Percentiles rank a stretch among this genome's conserved stretches.
These are phyloP conservation scores for Aspergillus glaucus DNA, from an alignment of 2,329 filamentous ascomycete genomes.

Conservation along the genomic window DNA sequence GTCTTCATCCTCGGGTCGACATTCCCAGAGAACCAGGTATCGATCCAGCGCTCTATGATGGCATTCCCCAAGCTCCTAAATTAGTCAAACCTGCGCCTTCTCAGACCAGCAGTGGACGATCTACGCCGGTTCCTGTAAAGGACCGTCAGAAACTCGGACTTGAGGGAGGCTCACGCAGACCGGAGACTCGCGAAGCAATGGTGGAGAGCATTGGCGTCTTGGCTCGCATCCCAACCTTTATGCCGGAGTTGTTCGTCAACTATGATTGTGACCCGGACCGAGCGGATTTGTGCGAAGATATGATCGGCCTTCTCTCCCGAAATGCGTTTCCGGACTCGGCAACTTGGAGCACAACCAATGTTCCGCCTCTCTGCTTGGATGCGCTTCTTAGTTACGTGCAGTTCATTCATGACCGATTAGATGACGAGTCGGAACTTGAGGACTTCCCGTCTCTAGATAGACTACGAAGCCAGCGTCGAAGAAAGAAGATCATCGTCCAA, in stretches of 20 bases:
- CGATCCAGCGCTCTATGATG: slow-evolving; percentile 83
- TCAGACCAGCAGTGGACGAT: slow-evolving; percentile 69
- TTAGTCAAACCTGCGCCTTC: slow-evolving; percentile 73
- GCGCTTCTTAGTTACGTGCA: slow-evolving; percentile 86
- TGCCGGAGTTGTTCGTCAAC: slow-evolving; percentile 93
- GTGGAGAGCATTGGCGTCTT: slow-evolving; percentile 91
- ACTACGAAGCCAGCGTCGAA: slow-evolving; percentile 65
- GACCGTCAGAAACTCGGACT: slow-evolving; percentile 88
- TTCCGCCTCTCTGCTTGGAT: slow-evolving; percentile 89
- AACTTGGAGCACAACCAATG: slow-evolving; percentile 98
- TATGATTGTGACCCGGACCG: slow-evolving; percentile 95
- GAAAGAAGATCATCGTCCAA: slow-evolving; percentile 82
- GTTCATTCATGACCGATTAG: slow-evolving; percentile 79
- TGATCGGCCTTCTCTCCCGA: slow-evolving; percentile 83
- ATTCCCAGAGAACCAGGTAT: slow-evolving; percentile 88
- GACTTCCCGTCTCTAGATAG: slow-evolving; percentile 59
- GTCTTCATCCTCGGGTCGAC: slow-evolving; percentile 86
- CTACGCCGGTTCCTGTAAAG: slow-evolving; percentile 84
- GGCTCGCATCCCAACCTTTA: slow-evolving; percentile 86
- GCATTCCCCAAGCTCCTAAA: slow-evolving; percentile 85
- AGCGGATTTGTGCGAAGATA: slow-evolving; percentile 87
- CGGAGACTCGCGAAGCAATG: slow-evolving; percentile 96
- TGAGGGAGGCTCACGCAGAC: slow-evolving; percentile 84
- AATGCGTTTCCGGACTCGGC: slow-evolving; percentile 96
- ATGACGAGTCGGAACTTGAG: slow-evolving; percentile 59